phyloP scores from a whole-genome alignment of 192 early-diverging fungal genomes.

The Gryganskiella cystojenkinii region DNA sequence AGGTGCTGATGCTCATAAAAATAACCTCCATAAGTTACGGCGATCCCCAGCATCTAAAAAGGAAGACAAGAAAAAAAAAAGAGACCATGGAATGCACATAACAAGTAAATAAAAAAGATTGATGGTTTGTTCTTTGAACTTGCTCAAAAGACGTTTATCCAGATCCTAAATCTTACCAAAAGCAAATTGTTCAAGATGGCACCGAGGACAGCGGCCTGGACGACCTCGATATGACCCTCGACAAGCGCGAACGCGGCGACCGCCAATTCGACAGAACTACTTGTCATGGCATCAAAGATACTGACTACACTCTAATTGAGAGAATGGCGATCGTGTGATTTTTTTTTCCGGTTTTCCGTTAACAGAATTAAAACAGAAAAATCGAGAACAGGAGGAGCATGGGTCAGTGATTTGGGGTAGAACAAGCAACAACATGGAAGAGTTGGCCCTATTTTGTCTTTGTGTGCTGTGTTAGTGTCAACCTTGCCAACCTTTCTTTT shows the following conservation, averaged over 20 bases:
- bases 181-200: slow-evolving; percentile 90
- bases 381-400: no score
- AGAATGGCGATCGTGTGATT: not conserved
- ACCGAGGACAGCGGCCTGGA: slow-evolving; percentile 76
- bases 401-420: no score
- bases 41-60: slow-evolving; percentile 26
- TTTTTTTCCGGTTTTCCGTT: no score
- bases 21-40: slow-evolving; percentile 7
- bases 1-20: slow-evolving; percentile 6
- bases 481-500: no score
- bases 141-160: no score
- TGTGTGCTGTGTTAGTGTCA: no score
- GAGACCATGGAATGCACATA: not conserved
- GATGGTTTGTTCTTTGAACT: no score
- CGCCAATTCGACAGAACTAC: slow-evolving; percentile 89
- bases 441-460: no score
- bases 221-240: slow-evolving; percentile 69
- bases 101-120: slow-evolving; percentile 84
- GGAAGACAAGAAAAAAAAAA: not conserved
- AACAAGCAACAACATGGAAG: no score
- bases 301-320: slow-evolving; percentile 73
- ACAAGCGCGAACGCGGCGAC: slow-evolving; percentile 71
- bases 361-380: no score
- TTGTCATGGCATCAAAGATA: slow-evolving; percentile 76
- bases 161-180: slow-evolving; percentile 78